Evolutionary conservation across 371 early-diverging fungal species (phyloP).

Genomic region (Haplosporangium sp.): DNA sequence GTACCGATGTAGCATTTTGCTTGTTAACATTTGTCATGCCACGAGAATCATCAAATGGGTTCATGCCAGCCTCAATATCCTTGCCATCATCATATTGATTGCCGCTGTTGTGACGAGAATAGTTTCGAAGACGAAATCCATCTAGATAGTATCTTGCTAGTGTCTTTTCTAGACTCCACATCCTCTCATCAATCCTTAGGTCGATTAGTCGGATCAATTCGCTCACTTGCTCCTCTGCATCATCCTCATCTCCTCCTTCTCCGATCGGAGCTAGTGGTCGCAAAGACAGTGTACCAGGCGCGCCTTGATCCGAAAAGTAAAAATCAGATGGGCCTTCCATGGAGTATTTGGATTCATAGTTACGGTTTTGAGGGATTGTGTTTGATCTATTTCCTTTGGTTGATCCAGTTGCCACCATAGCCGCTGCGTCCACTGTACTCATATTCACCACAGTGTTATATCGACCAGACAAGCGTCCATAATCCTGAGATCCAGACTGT

Average conservation of each 20-base stretch:
- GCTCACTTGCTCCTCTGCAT: conserved; percentile 31
- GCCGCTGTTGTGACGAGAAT: conserved; percentile 14
- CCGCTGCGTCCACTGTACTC: not conserved
- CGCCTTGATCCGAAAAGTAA: conserved; percentile 41
- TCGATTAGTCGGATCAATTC: conserved; percentile 49
- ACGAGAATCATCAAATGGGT: not conserved
- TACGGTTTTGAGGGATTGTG: not conserved
- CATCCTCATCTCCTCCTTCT: conserved; percentile 24
- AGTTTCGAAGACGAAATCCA: conserved; percentile 44
- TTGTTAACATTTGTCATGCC: too few species aligned
- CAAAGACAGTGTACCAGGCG: conserved; percentile 27
- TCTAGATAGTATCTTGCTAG: conserved; percentile 45
- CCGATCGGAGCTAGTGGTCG: conserved; percentile 33
- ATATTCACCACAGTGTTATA: conserved; percentile 18
- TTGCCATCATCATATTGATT: not conserved
- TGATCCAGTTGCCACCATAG: not conserved
- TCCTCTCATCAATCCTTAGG: conserved; percentile 40
- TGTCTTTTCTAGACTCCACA: conserved; percentile 49
- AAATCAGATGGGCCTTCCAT: conserved; percentile 13
- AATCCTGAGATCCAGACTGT: conserved; percentile 10
- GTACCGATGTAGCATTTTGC: not conserved
- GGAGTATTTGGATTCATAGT: conserved; percentile 10
- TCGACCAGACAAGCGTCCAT: conserved; percentile 13
- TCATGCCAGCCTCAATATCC: not conserved
- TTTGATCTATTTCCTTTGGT: not conserved